Base-by-base conservation (phyloP, 208 protist species). In the Crithidia fasciculata region DNA sequence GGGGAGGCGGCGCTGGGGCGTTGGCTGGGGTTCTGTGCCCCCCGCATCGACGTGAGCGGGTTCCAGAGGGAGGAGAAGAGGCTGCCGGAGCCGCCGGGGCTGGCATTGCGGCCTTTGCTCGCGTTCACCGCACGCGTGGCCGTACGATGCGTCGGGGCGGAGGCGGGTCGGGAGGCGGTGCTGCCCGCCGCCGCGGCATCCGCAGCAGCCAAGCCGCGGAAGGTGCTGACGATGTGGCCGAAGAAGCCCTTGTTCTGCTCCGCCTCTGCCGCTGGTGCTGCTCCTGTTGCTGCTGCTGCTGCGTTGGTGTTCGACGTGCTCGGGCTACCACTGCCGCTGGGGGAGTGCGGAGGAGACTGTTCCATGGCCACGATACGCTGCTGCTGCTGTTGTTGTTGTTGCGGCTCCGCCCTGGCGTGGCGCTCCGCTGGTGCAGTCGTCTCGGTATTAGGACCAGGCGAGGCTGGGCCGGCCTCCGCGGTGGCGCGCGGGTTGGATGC, bases 231-330 rank as follows among this genome's bases (percentile, higher is more conserved):
- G 43, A 78, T 43, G 52, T 72, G 62, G 2, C 40, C 73, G 9
- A 78, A 63, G 45, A 78, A 43, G 6, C 73, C 66, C 28, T 55
- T 73, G 58, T 40, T 71, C n/a, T 5, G 53, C 55, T 61, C 54
- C 65, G 53, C n/a, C 39, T 45, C 10, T 69, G 12, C 12, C 61
- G 39, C 19, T 45, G 37, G 18, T 39, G 54, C 53, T 68, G 44
- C 3, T 76, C 44, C n/a, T 8, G 41, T 19, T 56, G 71, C 53
- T 41, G 28, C 1, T 28, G 28, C 28, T 28, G 28, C 28, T 28
- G 28, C 28, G 28, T 28, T 28, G 28, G 28, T 28, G 28, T 28
- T 28, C 28, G 28, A 28, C 28, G 28, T 28, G 28, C 28, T 28
- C 28, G 41, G 43, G 61, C 28, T 66, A 49, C 4, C 18, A n/a